Conservation (phyloP, 129 eudicot species). For the Pseudognaphalium luteoalbum region DNA sequence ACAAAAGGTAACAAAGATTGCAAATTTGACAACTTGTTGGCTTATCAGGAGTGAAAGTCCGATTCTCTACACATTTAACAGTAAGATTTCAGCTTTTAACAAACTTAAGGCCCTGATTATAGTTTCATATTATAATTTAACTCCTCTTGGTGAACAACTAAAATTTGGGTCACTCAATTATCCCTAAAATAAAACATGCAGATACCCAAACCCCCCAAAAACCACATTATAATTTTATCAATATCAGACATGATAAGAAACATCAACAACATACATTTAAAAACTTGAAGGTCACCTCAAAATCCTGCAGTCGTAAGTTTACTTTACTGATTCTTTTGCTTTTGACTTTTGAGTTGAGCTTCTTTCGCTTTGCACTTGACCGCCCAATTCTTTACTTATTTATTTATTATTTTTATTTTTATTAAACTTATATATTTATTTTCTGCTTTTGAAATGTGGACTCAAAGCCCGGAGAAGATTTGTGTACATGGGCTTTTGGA, state of each 20-base stretch:
- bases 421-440: too few relatives aligned
- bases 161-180: not conserved
- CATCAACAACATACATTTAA: too few relatives aligned
- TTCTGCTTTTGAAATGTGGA: too few relatives aligned
- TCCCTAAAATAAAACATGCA: not conserved
- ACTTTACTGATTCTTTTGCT: not conserved
- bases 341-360: not conserved
- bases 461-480: too few relatives aligned
- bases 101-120: not conserved
- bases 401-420: too few relatives aligned
- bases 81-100: not conserved
- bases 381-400: too few relatives aligned
- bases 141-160: not conserved
- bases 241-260: too few relatives aligned
- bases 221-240: too few relatives aligned
- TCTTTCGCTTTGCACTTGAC: not conserved
- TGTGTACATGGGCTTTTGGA: not conserved
- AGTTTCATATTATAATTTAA: not conserved
- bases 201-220: not conserved
- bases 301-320: not conserved
- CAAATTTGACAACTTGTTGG: not conserved
- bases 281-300: not conserved
- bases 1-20: not conserved
- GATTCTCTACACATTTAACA: not conserved
- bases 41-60: not conserved